Percentiles rank a stretch among this genome's conserved stretches.
Conservation (phyloP, 257 asterid species). For the Nicotiana noctiflora region DNA sequence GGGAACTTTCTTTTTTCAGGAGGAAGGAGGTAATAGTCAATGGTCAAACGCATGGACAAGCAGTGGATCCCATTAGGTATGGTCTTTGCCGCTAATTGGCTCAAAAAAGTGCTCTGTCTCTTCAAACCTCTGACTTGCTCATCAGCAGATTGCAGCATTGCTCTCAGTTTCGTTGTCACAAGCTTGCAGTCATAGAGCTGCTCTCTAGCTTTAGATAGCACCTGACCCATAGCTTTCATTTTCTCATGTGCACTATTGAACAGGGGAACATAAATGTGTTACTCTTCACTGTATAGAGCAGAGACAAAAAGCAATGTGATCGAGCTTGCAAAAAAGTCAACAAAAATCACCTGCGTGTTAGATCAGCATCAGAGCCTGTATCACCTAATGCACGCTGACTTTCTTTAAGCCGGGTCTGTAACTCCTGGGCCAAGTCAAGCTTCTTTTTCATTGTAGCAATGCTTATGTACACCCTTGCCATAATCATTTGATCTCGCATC, state of each 20-base stretch:
- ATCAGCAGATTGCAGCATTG: conserved; percentile 96
- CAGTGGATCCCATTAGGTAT: conserved; percentile 97
- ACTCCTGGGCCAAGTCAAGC: conserved; percentile 60
- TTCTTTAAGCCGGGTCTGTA: conserved; percentile 80
- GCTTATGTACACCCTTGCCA: conserved; percentile 91
- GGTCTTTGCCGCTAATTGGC: conserved; percentile 96
- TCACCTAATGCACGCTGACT: conserved; percentile 94
- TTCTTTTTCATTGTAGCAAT: conserved; percentile 76
- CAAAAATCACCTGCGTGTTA: conserved; percentile 53
- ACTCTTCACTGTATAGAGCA: conserved; percentile 18
- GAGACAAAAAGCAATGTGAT: not conserved
- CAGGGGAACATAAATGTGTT: conserved; percentile 11
- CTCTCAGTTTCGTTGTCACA: conserved; percentile 89
- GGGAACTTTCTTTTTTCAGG: conserved; percentile 84
- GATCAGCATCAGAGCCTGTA: conserved; percentile 74
- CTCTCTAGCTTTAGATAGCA: conserved; percentile 80
- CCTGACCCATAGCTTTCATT: conserved; percentile 88
- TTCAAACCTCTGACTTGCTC: conserved; percentile 96
- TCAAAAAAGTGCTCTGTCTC: conserved; percentile 96
- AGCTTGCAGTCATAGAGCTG: conserved; percentile 86
- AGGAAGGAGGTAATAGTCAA: conserved; percentile 81
- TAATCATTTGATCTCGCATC: conserved; percentile 93
- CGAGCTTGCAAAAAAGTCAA: not conserved
- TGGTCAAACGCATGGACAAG: conserved; percentile 84
- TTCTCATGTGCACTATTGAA: conserved; percentile 69